Conservation (phyloP, 805 yeast genomes). For the Candida krabiensis region DNA sequence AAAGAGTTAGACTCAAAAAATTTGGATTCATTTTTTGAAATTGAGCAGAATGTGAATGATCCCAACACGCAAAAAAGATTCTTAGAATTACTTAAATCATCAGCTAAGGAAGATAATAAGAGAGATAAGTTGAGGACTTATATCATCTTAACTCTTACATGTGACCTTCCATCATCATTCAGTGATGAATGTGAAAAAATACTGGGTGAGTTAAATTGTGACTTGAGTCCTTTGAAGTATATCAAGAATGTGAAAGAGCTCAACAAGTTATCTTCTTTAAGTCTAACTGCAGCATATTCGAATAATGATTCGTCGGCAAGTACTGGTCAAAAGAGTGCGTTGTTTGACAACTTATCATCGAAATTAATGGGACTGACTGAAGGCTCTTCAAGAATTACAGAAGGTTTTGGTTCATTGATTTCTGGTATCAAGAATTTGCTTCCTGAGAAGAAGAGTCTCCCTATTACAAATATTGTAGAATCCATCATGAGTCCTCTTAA, state of each 20-base stretch:
- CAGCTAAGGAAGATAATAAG: slow-evolving; percentile 54
- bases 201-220: slow-evolving; percentile 55
- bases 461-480: slow-evolving; percentile 88
- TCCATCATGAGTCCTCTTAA: slow-evolving; percentile 82
- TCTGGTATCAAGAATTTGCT: slow-evolving; percentile 83
- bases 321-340: slow-evolving; percentile 40
- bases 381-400: slow-evolving; percentile 65
- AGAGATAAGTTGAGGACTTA: slow-evolving; percentile 86
- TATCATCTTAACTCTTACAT: slow-evolving; percentile 67
- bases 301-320: slow-evolving; percentile 31
- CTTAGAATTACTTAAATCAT: slow-evolving; percentile 53
- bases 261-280: slow-evolving; percentile 48
- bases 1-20: slow-evolving; percentile 83
- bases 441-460: slow-evolving; percentile 85
- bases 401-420: slow-evolving; percentile 86
- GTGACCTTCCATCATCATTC: slow-evolving; percentile 48
- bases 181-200: slow-evolving; percentile 61
- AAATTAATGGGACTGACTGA: slow-evolving; percentile 78
- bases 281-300: slow-evolving; percentile 34
- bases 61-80: slow-evolving; percentile 59
- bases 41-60: slow-evolving; percentile 80
- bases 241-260: slow-evolving; percentile 80
- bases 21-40: slow-evolving; percentile 88
- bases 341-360: slow-evolving; percentile 72
- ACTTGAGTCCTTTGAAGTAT: slow-evolving; percentile 66